Conservation (phyloP, 306 rosid genomes). For the Trichosanthes cucumerina region DNA sequence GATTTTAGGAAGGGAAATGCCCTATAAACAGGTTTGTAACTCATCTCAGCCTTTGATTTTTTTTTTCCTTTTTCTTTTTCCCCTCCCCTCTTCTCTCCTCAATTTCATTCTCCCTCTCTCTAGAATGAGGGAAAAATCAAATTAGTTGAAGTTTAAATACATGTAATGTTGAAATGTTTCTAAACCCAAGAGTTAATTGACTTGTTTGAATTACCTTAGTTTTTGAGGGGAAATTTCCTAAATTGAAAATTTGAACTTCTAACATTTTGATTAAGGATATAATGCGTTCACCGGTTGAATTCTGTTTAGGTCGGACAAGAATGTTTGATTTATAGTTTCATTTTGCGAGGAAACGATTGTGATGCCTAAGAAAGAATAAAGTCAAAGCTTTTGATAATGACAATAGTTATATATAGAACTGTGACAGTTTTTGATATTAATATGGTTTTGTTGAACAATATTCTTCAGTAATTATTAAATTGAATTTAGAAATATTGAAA, state of each 20-base stretch:
- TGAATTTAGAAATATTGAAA: background rate
- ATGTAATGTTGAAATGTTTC: background rate
- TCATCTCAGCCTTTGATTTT: background rate
- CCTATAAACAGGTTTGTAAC: conserved; percentile 14
- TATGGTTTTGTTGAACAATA: background rate
- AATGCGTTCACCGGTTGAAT: background rate
- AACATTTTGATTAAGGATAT: too few species aligned
- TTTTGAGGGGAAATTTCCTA: background rate
- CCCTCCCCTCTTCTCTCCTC: background rate
- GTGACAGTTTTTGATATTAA: background rate
- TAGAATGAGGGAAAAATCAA: background rate
- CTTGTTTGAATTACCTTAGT: background rate
- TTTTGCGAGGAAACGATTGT: background rate
- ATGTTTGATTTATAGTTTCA: background rate
- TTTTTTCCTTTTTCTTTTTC: background rate
- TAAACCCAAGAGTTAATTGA: background rate
- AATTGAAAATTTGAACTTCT: background rate
- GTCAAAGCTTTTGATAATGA: background rate
- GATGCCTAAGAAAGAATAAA: background rate
- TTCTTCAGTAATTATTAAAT: background rate
- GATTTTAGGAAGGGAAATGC: conserved; percentile 13
- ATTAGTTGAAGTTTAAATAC: background rate
- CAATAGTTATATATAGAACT: background rate
- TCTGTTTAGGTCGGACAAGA: background rate
- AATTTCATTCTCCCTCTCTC: background rate